phyloP scores from a whole-genome alignment of 148 eudicot genomes.

The Nepenthes gracilis region DNA sequence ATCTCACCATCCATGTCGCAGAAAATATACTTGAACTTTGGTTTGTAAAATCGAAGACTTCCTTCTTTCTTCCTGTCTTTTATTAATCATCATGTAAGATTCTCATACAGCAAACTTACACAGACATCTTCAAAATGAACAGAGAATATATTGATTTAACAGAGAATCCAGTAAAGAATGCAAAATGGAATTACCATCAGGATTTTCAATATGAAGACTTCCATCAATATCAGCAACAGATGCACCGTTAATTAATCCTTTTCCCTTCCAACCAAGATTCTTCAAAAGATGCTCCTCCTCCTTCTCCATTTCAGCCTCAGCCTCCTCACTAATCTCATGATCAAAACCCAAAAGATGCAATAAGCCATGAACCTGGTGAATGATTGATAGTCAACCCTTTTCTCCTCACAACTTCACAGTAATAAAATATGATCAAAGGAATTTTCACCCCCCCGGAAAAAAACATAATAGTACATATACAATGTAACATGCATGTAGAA shows the following conservation, averaged over 20 bases:
- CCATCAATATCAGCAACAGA: slow-evolving; percentile 38
- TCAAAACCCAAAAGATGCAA: slow-evolving; percentile 90
- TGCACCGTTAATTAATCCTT: slow-evolving; percentile 81
- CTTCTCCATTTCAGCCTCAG: slow-evolving; percentile 84
- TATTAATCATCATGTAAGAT: slow-evolving; percentile 45
- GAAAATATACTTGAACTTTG: slow-evolving; percentile 80
- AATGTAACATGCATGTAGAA: too few relatives aligned
- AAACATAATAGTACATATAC: too few relatives aligned
- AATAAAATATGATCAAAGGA: neutral
- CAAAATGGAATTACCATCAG: slow-evolving; percentile 46
- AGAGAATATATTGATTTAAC: slow-evolving; percentile 5
- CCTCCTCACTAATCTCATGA: slow-evolving; percentile 90
- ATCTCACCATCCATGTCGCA: slow-evolving; percentile 98
- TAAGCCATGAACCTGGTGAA: slow-evolving; percentile 74
- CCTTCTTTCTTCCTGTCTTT: slow-evolving; percentile 98
- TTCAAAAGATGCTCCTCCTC: slow-evolving; percentile 59
- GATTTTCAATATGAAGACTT: slow-evolving; percentile 22
- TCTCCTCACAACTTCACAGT: neutral
- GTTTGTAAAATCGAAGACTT: slow-evolving; percentile 76
- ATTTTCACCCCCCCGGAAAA: neutral
- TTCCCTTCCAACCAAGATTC: slow-evolving; percentile 85
- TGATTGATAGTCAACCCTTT: neutral
- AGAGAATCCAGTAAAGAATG: slow-evolving; percentile 1
- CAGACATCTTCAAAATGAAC: slow-evolving; percentile 11
- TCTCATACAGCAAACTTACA: slow-evolving; percentile 26